Conservation (phyloP, 257 asterid species). For the Solanum chilense region DNA sequence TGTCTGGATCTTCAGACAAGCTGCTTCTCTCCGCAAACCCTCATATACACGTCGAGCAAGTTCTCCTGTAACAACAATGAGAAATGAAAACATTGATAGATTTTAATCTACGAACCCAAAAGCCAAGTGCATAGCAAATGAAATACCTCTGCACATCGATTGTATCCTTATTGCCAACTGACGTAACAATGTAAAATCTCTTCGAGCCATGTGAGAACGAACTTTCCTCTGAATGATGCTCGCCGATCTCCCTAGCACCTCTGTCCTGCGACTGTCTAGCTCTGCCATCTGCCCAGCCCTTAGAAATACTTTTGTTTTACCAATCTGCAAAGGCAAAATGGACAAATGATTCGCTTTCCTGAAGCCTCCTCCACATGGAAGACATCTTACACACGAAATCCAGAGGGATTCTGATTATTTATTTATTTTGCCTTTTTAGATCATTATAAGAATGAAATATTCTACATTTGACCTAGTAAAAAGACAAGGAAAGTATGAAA, state of each 20-base stretch:
- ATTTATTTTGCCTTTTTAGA: not conserved
- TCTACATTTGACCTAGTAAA: not conserved
- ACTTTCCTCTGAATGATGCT: constrained; percentile 88
- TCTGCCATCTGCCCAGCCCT: constrained; percentile 99
- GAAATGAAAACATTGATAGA: not conserved
- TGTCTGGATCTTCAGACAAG: constrained; percentile 13
- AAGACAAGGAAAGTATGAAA: not conserved
- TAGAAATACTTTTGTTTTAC: constrained; percentile 89
- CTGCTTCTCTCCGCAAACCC: constrained; percentile 5
- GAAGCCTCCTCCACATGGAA: not conserved
- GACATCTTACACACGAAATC: not conserved
- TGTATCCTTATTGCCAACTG: constrained; percentile 58
- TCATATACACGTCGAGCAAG: constrained; percentile 3
- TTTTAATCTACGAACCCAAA: not conserved
- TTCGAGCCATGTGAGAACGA: constrained; percentile 69
- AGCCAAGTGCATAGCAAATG: not conserved
- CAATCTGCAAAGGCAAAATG: constrained; percentile 48
- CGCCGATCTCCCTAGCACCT: constrained; percentile 90
- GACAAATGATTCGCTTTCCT: not conserved
- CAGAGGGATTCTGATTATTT: not conserved
- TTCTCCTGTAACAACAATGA: not conserved
- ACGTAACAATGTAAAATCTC: constrained; percentile 49
- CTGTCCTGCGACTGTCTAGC: constrained; percentile 86
- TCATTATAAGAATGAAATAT: not conserved
- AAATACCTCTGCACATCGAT: constrained; percentile 83